Base-by-base conservation (phyloP, 129 eudicot species). In the Scalesia atractyloides region DNA sequence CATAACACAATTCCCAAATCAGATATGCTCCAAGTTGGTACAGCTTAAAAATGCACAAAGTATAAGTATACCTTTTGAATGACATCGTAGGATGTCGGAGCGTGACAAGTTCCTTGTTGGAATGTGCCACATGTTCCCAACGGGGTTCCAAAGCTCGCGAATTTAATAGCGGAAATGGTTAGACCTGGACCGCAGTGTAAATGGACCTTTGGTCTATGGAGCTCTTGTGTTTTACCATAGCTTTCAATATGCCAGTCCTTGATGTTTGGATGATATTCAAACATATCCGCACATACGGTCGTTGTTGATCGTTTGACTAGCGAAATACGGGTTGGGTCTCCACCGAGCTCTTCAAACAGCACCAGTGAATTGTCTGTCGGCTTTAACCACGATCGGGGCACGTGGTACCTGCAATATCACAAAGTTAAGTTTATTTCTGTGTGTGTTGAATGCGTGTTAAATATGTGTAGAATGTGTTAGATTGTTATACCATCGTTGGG, bases 401-500 rank as follows among this genome's bases (percentile, higher is more conserved):
- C 94, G 58, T 87, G 94, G 73, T 87, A 87, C 91, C 91, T 86
- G 72, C 63, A 75, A 73, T 20, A 50, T 69, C 56, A 43, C 44
- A 72, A 20, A 41, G 22, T 72, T 24, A 58, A 22, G 75, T 39
- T 14, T 19, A 13, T 19, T 56, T 41, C 56, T 4, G 41, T 54
- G 62, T 33, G 44, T 51, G 64, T 51, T 20, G 36, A n/a, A n/a
- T 30, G 34, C 14, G n/a, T 14, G 16, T 7, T 72, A 24, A 1
- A 24, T 9, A n/a, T n/a, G n/a, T 5, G 46, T 41, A n/a, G 63
- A 4, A 3, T 64, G 47, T 41, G 69, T 15, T 50, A 37, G 46
- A n/a, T 13, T 69, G 51, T 69, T 51, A 14, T 69, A 92, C 97
- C 97, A 94, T 94, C 88, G 84, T 49, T 94, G 98, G 18, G 98